Evolutionary conservation across 495 filamentous ascomycete species (phyloP).

Genomic region (Xylaria palmicola): DNA sequence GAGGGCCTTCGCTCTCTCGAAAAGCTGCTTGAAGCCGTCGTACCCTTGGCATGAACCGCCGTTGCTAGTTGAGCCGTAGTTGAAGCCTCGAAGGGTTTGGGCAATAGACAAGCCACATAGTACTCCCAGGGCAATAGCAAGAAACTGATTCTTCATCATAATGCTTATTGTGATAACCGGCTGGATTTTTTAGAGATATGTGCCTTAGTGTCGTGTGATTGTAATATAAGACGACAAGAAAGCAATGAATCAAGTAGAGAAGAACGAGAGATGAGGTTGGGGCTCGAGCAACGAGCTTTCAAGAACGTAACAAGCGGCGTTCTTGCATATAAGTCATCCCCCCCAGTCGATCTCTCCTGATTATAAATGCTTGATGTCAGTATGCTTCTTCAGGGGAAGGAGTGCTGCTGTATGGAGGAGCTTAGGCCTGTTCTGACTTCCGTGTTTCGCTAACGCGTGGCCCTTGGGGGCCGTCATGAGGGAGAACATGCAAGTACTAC

Average conservation of each 20-base stretch:
- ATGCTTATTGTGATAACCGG: background rate
- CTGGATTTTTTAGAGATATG: background rate
- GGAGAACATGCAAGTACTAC: too few relatives aligned
- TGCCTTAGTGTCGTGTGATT: background rate
- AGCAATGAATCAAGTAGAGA: background rate
- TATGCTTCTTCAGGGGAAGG: background rate
- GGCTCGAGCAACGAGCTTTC: too few relatives aligned
- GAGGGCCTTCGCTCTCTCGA: slow-evolving; percentile 63
- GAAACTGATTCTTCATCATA: slow-evolving; percentile 22
- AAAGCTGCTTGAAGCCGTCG: slow-evolving; percentile 61
- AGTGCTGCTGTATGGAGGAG: too few relatives aligned
- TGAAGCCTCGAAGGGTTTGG: slow-evolving; percentile 61
- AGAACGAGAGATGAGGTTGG: background rate
- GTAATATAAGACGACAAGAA: background rate
- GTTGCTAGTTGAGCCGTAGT: slow-evolving; percentile 60
- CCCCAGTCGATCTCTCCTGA: background rate
- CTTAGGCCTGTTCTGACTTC: too few relatives aligned
- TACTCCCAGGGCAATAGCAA: slow-evolving; percentile 12
- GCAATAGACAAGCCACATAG: slow-evolving; percentile 16
- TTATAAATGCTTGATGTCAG: background rate
- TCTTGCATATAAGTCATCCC: background rate
- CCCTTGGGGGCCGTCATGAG: too few relatives aligned
- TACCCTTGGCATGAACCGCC: slow-evolving; percentile 59
- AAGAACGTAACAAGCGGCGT: background rate
- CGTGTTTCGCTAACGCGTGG: background rate